Base-by-base conservation (phyloP, 163 green algal genomes). In the Volvox carteri region DNA sequence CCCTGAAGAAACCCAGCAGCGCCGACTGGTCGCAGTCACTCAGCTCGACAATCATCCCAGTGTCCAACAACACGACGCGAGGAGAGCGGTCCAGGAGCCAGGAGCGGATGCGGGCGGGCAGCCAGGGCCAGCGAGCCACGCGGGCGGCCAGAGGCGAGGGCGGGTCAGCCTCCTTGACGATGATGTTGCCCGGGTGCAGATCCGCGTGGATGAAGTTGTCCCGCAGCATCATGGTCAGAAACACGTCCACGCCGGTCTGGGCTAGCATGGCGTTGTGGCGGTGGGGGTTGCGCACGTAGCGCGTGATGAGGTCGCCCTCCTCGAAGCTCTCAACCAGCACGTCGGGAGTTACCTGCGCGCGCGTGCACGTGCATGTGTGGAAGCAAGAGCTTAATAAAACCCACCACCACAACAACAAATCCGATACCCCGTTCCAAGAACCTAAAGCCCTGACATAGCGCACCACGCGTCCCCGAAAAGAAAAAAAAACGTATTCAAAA, bases 171-270 rank as follows among this genome's bases (percentile, higher is more conserved):
- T 44, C 30, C 21, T 56, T 28, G 21, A 87, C 81, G 0, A 87
- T n/a, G 30, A 87, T 67, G 79, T 87, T 72, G 62, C 80, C 72
- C 21, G 98, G 97, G 93, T 99, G 97, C 90, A 98, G 92, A 92
- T 99, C 97, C 25, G 96, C 96, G 90, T 99, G 98, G 12, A 99
- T 95, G 85, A 99, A 99, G 94, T 99, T 99, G 95, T 99, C 98
- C 48, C 92, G 89, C 78, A 99, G 91, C 54, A 97, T 92, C 94
- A 97, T 97, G 91, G 95, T 92, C 46, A 97, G 91, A 91, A 95
- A 96, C 28, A 88, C 89, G 44, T 91, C 73, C 74, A 96, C 52
- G 58, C 75, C 91, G 35, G 60, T 90, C 54, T 90, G 75, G 21
- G 91, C 90, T 33, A 94, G 88, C 35, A 62, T 73, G 6, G 84